Base-by-base conservation (phyloP, 768 basidiomycete species). In the Serendipita sp. region DNA sequence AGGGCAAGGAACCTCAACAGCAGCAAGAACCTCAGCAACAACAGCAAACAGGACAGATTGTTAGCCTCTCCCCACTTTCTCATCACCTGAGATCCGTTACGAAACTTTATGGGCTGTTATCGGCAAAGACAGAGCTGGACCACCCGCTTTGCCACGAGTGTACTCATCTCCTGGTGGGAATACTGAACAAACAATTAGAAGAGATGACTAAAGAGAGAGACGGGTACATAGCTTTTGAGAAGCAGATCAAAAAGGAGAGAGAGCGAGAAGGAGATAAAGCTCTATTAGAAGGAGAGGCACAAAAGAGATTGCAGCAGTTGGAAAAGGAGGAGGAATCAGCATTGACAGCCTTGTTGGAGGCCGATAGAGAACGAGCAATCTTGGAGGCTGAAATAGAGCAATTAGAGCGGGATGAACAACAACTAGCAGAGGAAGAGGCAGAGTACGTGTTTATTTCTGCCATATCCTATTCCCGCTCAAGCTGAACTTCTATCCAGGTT, bases 141-240 rank as follows among this genome's bases (percentile, higher is more conserved):
- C 93, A 97, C 71, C 96, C 96, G 3, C 79, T 99, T 5, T 99
- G 96, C 73, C 83, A 87, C 0, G 95, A 98, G 70, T 99, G 96
- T 73, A 91, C 93, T 2, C 85, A 88, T 69, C 80, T 87, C 55
- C 75, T 98, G 37, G 80, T 94, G 34, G 77, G 77, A 1, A 83
- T 82, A 29, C 80, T 98, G 36, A 84, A 87, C 68, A 80, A 80
- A 52, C 85, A 91, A 70, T 78, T 95, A 15, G 91, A 95, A 64
- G 92, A 96, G 75, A 87, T 87, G 2, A 90, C 85, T 75, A 88
- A 85, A 71, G 92, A 96, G 71, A 77, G 92, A 65, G 93, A 96
- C 68, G 91, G 91, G 0, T 96, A 95, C 72, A 84, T 91, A 66
- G 88, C 90, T 0, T 97, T 94, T 70, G 92, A 95, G 73, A 86